Evolutionary conservation across 306 rosid genomes (phyloP), one percentile per base, ranked within the genome.

Genomic region (Trifolium repens): DNA sequence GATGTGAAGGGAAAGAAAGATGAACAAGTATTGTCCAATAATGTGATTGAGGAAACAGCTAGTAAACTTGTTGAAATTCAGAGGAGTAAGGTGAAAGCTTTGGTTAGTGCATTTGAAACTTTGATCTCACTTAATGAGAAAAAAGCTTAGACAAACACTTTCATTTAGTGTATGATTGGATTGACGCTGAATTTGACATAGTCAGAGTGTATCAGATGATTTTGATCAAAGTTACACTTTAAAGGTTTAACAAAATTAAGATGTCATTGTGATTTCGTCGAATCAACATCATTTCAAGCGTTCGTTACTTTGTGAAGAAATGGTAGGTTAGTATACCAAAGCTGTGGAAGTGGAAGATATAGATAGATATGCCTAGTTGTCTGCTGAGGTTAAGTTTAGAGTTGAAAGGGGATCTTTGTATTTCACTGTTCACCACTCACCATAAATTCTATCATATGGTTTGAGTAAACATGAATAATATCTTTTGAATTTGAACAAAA

Each of bases 101-200:
- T 94, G 84, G 96, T 94, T 59, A 85, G 92, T 66, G 98, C 96
- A 73, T 94, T 91, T 69, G 98, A 94, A 86, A 83, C 89, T 60
- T 82, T 94, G 26, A 91, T 91, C 76, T 94, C 93, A 43, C 97
- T 91, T 22, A 92, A 91, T 54, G 93, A 87, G 85, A 79, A 79
- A 47, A 89, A 75, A 16, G 76, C 75, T 59, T 72, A 78, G 49
- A 69, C 82, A 71, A 83, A 73, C 72, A 52, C 57, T 64, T 78
- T 50, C 64, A 26, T 54, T 17, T 30, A 30, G 67, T 60, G 37
- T 7, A 30, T 14, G 19, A 14, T 60, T 60, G 10, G 22, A 60
- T 14, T 32, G 34, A 9, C 0, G 1, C 5, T 0, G 61, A 19
- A 32, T 26, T 58, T 58, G 16, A 58, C 9, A 13, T 7, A 12